Evolutionary conservation across 139 green algal genomes (phyloP).

Genomic region (Volvox africanus): DNA sequence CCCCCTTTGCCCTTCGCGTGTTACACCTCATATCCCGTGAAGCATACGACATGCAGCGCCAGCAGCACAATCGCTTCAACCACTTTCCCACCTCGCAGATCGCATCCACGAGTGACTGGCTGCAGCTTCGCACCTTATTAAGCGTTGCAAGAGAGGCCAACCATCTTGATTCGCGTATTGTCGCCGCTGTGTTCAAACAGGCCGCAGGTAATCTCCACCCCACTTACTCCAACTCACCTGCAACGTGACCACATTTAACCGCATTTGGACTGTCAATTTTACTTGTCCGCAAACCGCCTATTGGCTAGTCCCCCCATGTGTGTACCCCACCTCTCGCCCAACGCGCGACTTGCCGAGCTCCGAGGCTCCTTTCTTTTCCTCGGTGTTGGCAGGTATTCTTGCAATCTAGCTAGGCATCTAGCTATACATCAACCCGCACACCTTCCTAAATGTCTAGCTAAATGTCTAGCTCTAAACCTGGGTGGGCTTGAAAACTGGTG

Average conservation of each 20-base stretch:
- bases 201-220: neutral
- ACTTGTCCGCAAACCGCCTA: no score
- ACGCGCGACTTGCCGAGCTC: no score
- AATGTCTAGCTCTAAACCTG: neutral
- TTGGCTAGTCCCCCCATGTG: no score
- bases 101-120: conserved; percentile 7
- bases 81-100: neutral
- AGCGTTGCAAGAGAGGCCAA: neutral
- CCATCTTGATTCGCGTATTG: neutral
- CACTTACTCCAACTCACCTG: neutral
- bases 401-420: neutral
- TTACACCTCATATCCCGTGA: no score
- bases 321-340: no score
- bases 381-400: neutral
- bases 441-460: neutral
- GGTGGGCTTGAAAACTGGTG: no score
- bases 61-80: no score
- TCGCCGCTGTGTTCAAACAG: conserved; percentile 8
- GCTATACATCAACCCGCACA: neutral
- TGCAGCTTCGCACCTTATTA: conserved; percentile 7
- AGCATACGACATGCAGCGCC: no score
- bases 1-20: no score
- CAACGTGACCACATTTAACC: no score
- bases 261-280: no score
- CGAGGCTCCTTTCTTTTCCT: neutral